Conservation (phyloP, 192 early-diverging fungal species). For the Backusella tuberculispora region DNA sequence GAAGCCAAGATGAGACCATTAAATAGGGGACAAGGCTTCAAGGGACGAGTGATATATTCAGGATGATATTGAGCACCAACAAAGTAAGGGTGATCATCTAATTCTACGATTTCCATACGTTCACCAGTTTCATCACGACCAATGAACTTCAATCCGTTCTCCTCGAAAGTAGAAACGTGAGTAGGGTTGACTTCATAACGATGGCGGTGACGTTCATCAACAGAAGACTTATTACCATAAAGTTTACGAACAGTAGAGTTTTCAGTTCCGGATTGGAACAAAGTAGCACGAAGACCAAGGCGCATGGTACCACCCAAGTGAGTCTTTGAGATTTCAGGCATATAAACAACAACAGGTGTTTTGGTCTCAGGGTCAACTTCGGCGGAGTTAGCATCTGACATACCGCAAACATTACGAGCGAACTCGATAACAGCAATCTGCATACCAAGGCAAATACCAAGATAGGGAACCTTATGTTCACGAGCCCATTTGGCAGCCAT, state of each 20-base stretch:
- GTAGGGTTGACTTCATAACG: slow-evolving; percentile 98
- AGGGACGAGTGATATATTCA: slow-evolving; percentile 94
- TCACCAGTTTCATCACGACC: slow-evolving; percentile 94
- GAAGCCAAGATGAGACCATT: slow-evolving; percentile 91
- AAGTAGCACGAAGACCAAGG: slow-evolving; percentile 82
- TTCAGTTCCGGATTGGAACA: slow-evolving; percentile 71
- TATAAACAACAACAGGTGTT: slow-evolving; percentile 87
- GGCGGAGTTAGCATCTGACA: slow-evolving; percentile 80
- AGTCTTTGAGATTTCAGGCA: slow-evolving; percentile 96
- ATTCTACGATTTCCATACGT: slow-evolving; percentile 98
- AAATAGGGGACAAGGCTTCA: slow-evolving; percentile 91
- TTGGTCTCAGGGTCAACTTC: slow-evolving; percentile 80
- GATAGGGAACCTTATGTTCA: slow-evolving; percentile 95
- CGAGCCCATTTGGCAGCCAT: slow-evolving; percentile 95
- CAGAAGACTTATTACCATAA: slow-evolving; percentile 56
- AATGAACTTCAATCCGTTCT: slow-evolving; percentile 83
- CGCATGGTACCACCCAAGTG: slow-evolving; percentile 98
- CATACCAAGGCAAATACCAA: slow-evolving; percentile 97
- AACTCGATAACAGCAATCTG: slow-evolving; percentile 98
- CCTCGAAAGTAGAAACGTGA: slow-evolving; percentile 73
- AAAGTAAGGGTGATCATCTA: slow-evolving; percentile 88
- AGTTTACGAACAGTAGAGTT: slow-evolving; percentile 70
- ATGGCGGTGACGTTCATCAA: slow-evolving; percentile 95
- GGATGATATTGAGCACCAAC: slow-evolving; percentile 97
- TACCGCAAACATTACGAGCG: slow-evolving; percentile 88